These are phyloP conservation scores for Lachnellula occidentalis DNA, from an alignment of 2,329 filamentous ascomycete species.

Conservation along the genomic window DNA sequence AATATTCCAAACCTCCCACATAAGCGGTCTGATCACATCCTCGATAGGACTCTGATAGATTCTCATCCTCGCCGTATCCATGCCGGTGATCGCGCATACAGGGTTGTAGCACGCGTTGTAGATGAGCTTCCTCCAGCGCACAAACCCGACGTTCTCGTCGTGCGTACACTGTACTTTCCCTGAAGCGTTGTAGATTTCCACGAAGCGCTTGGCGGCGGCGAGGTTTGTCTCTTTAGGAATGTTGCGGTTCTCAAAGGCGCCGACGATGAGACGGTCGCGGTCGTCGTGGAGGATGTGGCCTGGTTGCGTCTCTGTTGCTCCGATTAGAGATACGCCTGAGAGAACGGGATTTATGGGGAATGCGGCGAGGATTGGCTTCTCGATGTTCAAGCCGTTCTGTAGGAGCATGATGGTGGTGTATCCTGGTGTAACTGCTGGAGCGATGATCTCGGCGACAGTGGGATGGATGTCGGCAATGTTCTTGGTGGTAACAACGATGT, in stretches of 20 bases:
- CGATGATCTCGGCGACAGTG: conserved; percentile 19
- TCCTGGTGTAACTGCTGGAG: conserved; percentile 20
- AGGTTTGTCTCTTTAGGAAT: conserved; percentile 9
- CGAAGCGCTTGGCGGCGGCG: conserved; percentile 17
- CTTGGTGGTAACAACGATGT: conserved; percentile 25
- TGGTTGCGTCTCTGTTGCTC: conserved; percentile 17
- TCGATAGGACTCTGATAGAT: conserved; percentile 29
- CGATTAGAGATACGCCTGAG: conserved; percentile 25
- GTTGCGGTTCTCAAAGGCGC: conserved; percentile 18
- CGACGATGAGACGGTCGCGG: conserved; percentile 18
- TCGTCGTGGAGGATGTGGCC: conserved; percentile 23
- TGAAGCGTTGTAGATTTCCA: conserved; percentile 19
- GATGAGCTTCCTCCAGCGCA: conserved; percentile 24
- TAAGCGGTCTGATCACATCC: conserved; percentile 25
- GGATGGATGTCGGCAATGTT: conserved; percentile 33
- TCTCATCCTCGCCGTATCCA: conserved; percentile 22
- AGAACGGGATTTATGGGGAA: conserved; percentile 23
- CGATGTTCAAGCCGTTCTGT: conserved; percentile 28
- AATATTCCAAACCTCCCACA: conserved; percentile 26
- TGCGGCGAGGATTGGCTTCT: conserved; percentile 19
- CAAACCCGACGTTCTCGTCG: conserved; percentile 18
- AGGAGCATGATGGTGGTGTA: conserved; percentile 22
- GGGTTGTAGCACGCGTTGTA: conserved; percentile 26
- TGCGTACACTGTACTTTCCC: conserved; percentile 19
- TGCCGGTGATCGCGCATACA: conserved; percentile 19